phyloP scores from a whole-genome alignment of 306 rosid genomes.

The Cucurbita moschata region DNA sequence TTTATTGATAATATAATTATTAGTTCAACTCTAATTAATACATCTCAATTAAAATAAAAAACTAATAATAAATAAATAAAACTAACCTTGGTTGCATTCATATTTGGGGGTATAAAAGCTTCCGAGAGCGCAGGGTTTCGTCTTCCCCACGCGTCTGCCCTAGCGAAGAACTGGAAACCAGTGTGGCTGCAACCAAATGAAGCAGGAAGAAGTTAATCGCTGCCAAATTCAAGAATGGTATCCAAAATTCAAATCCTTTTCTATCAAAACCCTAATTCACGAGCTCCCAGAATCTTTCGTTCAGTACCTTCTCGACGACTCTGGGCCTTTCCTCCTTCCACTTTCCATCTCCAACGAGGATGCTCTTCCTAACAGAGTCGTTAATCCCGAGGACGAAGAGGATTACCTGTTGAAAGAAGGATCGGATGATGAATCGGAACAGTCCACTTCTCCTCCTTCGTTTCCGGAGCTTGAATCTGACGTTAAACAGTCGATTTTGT shows the following conservation, averaged over 20 bases:
- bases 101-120: too few species aligned
- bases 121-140: too few species aligned
- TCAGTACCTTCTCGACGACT: conserved; percentile 53
- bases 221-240: conserved; percentile 80
- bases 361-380: conserved; percentile 64
- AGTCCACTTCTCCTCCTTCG: conserved; percentile 33
- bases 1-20: too few species aligned
- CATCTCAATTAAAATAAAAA: too few species aligned
- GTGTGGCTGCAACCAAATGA: conserved; percentile 16
- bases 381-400: conserved; percentile 42
- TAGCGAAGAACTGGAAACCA: not conserved
- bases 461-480: conserved; percentile 64
- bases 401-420: conserved; percentile 60
- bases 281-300: conserved; percentile 62
- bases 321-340: conserved; percentile 56
- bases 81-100: too few species aligned
- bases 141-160: not conserved
- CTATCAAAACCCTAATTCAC: conserved; percentile 51
- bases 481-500: conserved; percentile 44
- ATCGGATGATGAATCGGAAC: conserved; percentile 45
- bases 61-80: too few species aligned
- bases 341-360: conserved; percentile 56
- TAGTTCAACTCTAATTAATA: too few species aligned
- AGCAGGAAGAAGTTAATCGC: conserved; percentile 42
- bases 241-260: conserved; percentile 47